Conservation (phyloP, 2,329 filamentous ascomycete species). For the Fusarium pseudoanthophilum region DNA sequence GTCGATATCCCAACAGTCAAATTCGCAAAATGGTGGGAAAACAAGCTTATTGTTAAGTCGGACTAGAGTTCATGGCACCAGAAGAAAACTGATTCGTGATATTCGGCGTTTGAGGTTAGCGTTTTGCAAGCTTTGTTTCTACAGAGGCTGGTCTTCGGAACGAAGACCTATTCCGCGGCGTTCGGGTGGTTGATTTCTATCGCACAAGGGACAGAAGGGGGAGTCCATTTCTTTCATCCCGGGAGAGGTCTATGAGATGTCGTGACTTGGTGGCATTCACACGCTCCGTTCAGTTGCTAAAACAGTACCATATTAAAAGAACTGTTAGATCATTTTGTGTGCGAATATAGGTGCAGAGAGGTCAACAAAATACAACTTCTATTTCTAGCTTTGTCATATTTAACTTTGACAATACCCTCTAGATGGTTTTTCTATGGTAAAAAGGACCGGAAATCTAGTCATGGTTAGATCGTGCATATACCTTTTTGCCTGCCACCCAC, state of each 20-base stretch:
- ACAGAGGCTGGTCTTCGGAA: not conserved
- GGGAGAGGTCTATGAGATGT: not conserved
- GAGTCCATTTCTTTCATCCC: not conserved
- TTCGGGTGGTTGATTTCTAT: conserved; percentile 31
- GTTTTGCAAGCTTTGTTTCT: not conserved
- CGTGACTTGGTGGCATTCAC: not conserved
- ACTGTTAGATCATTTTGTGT: not conserved
- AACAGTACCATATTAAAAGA: conserved; percentile 4
- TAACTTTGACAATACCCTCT: not conserved
- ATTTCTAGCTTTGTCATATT: not conserved
- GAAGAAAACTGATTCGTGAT: conserved; percentile 8
- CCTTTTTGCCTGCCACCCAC: conserved; percentile 70
- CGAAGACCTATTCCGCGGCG: conserved; percentile 15
- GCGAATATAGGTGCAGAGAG: not conserved
- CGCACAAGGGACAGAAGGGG: conserved; percentile 3
- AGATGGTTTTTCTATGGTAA: not conserved
- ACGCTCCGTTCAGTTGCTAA: not conserved
- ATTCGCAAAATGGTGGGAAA: conserved; percentile 67
- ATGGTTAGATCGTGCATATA: conserved; percentile 50
- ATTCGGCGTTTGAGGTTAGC: conserved; percentile 17
- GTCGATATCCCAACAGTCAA: conserved; percentile 67
- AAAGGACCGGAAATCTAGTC: not conserved
- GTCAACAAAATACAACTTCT: not conserved
- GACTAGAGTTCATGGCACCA: conserved; percentile 23
- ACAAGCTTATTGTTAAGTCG: conserved; percentile 51